Base-by-base conservation (phyloP, 2,329 filamentous ascomycete genomes). In the Botrytis byssoidea region DNA sequence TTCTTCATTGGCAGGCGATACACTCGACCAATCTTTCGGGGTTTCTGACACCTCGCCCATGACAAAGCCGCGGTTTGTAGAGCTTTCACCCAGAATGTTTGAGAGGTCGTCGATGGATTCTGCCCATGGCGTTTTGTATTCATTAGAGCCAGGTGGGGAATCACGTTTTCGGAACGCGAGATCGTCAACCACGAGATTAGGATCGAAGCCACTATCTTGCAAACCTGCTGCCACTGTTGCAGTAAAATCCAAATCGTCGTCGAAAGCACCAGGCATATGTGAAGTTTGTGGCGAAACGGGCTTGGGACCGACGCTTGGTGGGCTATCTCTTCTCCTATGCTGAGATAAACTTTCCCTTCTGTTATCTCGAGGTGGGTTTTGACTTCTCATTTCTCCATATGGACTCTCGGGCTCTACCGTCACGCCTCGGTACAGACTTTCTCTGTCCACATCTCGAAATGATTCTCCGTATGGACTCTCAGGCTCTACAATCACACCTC, bases 141-240 rank as follows among this genome's bases (percentile, higher is more conserved):
- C 79, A 69, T 88, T 86, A 6, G 89, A 87, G 7, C 87, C 87
- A 6, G 90, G 89, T 12, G 90, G 89, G 1, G 90, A 91, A 71
- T 89, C 87, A 42, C 91, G 89, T 69, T 85, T 86, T 76, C 88
- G 88, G 78, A 90, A 93, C 1, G 82, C 83, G 0, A 89, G 88
- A 77, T 93, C 86, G 64, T 92, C 85, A 51, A 92, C 90, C 64
- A 93, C 89, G 73, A 93, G 89, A 59, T 91, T 87, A 7, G 90
- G 88, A 78, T 93, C 87, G 76, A 94, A 93, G 0, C 92, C 92
- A 64, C 89, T 88, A n/a, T 89, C 87, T 79, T 90, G 83, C 67
- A 93, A 84, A 1, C 90, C 91, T 66, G 91, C 92, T 73, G 91
- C 91, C 65, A 93, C 82, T 4, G 88, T 89, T 42, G 91, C 92